Conservation (phyloP, 306 rosid genomes). For the Cercis canadensis region DNA sequence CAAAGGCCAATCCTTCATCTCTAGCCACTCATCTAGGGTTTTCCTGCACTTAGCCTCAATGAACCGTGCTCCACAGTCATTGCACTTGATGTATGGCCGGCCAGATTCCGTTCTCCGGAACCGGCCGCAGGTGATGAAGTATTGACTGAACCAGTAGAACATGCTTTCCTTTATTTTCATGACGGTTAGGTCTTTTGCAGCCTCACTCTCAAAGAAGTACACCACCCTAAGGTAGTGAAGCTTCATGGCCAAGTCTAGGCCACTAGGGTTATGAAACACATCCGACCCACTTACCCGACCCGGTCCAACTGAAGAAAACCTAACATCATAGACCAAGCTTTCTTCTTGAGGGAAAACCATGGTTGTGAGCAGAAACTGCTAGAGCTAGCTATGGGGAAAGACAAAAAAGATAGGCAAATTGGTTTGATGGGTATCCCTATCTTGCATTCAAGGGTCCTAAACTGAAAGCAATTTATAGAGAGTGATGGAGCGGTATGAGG, state of each 20-base stretch:
- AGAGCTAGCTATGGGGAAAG: too few relatives aligned
- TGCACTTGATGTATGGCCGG: constrained; percentile 75
- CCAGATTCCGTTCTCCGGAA: constrained; percentile 69
- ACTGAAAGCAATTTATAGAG: constrained; percentile 41
- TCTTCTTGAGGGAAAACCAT: constrained; percentile 51
- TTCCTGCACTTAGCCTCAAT: constrained; percentile 63
- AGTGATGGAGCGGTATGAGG: background rate
- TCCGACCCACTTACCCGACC: constrained; percentile 43
- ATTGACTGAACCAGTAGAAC: constrained; percentile 45
- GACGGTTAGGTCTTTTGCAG: constrained; percentile 35
- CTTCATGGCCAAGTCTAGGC: constrained; percentile 82
- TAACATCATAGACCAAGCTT: constrained; percentile 48
- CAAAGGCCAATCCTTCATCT: constrained; percentile 47
- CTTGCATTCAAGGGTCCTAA: too few relatives aligned
- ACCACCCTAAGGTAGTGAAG: constrained; percentile 73
- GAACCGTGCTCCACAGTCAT: constrained; percentile 81
- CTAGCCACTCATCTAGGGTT: constrained; percentile 67
- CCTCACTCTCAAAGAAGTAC: constrained; percentile 59
- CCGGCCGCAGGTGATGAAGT: constrained; percentile 60
- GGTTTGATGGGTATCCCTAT: too few relatives aligned
- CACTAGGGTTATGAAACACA: constrained; percentile 40
- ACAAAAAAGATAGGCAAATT: too few relatives aligned
- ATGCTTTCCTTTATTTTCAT: constrained; percentile 50
- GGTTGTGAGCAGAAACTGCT: too few relatives aligned
- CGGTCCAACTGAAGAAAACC: constrained; percentile 77